phyloP scores from a whole-genome alignment of 2,329 filamentous ascomycete genomes.

The Chalara sp. region DNA sequence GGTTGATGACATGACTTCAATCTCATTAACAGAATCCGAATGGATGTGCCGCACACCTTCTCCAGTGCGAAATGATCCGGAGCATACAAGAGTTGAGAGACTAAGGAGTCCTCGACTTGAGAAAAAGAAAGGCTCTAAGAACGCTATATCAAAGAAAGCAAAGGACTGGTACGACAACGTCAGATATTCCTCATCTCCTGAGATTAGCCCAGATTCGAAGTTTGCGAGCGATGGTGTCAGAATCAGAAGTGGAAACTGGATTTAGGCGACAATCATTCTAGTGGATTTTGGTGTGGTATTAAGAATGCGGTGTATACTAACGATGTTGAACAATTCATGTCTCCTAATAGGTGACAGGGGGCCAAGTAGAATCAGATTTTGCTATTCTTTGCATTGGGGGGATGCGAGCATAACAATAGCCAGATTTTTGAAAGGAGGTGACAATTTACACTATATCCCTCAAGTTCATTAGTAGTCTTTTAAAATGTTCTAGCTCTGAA shows the following conservation, averaged over 20 bases:
- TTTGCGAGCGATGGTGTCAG: neutral
- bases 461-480: no score
- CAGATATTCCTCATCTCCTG: neutral
- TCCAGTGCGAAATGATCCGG: conserved; percentile 3
- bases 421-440: no score
- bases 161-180: conserved; percentile 1
- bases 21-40: conserved; percentile 18
- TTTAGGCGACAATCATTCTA: neutral
- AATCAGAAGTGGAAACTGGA: conserved; percentile 11
- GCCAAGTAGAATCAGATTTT: no score
- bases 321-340: no score
- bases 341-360: no score
- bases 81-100: neutral
- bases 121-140: neutral
- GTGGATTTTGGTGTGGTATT: no score
- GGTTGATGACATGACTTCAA: conserved; percentile 6
- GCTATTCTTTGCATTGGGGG: no score
- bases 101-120: conserved; percentile 5
- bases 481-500: no score
- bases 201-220: neutral
- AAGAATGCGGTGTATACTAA: no score
- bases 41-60: conserved; percentile 21
- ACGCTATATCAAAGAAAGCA: neutral
- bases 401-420: no score
- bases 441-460: no score